These are phyloP conservation scores for Metarhizium anisopliae DNA, from an alignment of 2,329 filamentous ascomycete genomes.

Conservation along the genomic window DNA sequence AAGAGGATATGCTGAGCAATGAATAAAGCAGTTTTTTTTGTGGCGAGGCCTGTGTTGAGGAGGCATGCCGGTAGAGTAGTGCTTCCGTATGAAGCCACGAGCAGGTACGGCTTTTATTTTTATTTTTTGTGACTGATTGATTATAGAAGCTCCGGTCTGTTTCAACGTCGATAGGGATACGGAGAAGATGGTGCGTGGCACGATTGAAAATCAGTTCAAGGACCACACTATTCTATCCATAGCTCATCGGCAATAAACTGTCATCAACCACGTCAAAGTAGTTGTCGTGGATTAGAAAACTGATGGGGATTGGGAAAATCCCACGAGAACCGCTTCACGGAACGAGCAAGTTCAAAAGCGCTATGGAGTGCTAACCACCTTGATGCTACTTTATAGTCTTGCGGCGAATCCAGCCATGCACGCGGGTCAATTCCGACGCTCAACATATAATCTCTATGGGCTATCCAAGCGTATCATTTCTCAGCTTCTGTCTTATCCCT, in stretches of 20 bases:
- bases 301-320: constrained; percentile 1
- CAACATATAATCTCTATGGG: not conserved
- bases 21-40: constrained; percentile 39
- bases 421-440: not conserved
- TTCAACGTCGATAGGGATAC: not conserved
- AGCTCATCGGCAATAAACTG: too few species aligned
- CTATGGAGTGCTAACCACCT: too few species aligned
- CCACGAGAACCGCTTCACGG: not conserved
- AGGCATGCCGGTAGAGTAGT: constrained; percentile 10
- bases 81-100: constrained; percentile 34
- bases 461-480: not conserved
- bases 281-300: not conserved
- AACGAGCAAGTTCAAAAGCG: constrained; percentile 12
- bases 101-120: constrained; percentile 20
- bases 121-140: not conserved
- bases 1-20: too few species aligned
- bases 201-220: too few species aligned
- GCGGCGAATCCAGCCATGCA: constrained; percentile 16
- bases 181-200: too few species aligned
- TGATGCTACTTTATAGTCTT: constrained; percentile 9
- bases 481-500: constrained; percentile 21
- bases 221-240: too few species aligned
- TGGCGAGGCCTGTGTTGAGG: constrained; percentile 33
- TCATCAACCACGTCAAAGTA: too few species aligned
- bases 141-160: not conserved